These are phyloP conservation scores for Amyloporia xantha DNA, from an alignment of 768 basidiomycete species.

Conservation along the genomic window DNA sequence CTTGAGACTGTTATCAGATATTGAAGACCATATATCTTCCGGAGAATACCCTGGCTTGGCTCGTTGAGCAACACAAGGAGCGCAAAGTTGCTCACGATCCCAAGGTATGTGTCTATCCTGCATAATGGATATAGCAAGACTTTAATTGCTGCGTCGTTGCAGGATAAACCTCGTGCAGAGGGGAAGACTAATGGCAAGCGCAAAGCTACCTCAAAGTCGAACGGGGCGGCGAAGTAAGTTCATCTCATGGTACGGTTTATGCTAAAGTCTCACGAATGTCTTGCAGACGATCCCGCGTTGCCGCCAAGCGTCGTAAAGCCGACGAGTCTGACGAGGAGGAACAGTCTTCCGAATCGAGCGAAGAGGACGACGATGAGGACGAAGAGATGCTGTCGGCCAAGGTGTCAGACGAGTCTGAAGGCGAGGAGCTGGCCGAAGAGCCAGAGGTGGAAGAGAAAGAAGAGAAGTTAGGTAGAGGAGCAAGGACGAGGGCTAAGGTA, in stretches of 20 bases:
- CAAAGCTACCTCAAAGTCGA: slow-evolving; percentile 42
- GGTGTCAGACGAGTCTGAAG: slow-evolving; percentile 14
- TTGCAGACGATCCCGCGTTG: slow-evolving; percentile 19
- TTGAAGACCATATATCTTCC: slow-evolving; percentile 63
- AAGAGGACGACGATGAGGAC: slow-evolving; percentile 11
- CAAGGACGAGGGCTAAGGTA: slow-evolving; percentile 30
- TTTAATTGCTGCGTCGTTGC: slow-evolving; percentile 2
- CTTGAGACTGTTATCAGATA: slow-evolving; percentile 44
- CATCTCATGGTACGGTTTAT: too few species aligned
- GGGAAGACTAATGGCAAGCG: slow-evolving; percentile 48
- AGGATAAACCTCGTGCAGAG: slow-evolving; percentile 34
- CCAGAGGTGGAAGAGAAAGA: slow-evolving; percentile 17
- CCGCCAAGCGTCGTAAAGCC: slow-evolving; percentile 20
- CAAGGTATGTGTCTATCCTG: slow-evolving; percentile 5
- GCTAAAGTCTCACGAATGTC: background rate
- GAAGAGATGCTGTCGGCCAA: slow-evolving; percentile 7
- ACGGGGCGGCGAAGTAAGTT: slow-evolving; percentile 43
- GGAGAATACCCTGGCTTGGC: slow-evolving; percentile 49
- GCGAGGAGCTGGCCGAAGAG: slow-evolving; percentile 15
- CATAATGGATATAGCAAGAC: too few species aligned
- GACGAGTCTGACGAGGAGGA: slow-evolving; percentile 25
- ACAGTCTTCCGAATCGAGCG: slow-evolving; percentile 9
- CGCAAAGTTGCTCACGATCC: slow-evolving; percentile 22
- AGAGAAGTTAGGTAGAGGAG: slow-evolving; percentile 24
- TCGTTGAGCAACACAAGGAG: slow-evolving; percentile 42